These are phyloP conservation scores for Fusarium sp. DNA, from an alignment of 2,329 filamentous ascomycete species.

Conservation along the genomic window DNA sequence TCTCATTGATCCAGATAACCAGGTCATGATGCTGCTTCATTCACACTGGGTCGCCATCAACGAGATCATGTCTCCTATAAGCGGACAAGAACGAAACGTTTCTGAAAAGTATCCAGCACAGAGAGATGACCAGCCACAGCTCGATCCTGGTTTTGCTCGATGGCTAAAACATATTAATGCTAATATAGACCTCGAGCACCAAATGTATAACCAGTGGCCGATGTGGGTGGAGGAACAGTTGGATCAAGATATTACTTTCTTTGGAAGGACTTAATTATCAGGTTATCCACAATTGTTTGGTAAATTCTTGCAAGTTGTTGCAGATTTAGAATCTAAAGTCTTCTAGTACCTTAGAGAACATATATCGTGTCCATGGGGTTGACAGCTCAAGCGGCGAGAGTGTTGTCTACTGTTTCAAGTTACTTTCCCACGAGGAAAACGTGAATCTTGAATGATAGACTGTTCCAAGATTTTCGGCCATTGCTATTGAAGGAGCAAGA, in stretches of 20 bases:
- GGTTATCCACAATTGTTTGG: too few relatives aligned
- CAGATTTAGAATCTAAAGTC: background rate
- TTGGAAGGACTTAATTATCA: slow-evolving; percentile 46
- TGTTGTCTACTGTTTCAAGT: background rate
- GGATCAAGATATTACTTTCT: slow-evolving; percentile 55
- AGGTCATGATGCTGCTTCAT: slow-evolving; percentile 58
- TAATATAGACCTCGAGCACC: slow-evolving; percentile 56
- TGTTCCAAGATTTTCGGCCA: background rate
- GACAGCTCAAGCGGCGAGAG: background rate
- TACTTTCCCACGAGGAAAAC: background rate
- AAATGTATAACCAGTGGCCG: slow-evolving; percentile 61
- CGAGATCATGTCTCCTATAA: slow-evolving; percentile 63
- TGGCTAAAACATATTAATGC: slow-evolving; percentile 63
- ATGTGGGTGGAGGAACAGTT: slow-evolving; percentile 64
- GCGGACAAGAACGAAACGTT: slow-evolving; percentile 51
- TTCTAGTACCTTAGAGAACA: background rate
- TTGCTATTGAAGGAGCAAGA: background rate
- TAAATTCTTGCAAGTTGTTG: background rate
- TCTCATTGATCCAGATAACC: slow-evolving; percentile 58
- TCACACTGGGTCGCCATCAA: slow-evolving; percentile 65
- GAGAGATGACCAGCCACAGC: slow-evolving; percentile 26
- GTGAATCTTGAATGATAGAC: background rate
- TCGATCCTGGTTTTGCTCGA: slow-evolving; percentile 56
- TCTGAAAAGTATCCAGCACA: slow-evolving; percentile 44
- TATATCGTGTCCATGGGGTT: background rate